Evolutionary conservation across 1,284 basidiomycete species (phyloP).

Genomic region (Somion occarium): DNA sequence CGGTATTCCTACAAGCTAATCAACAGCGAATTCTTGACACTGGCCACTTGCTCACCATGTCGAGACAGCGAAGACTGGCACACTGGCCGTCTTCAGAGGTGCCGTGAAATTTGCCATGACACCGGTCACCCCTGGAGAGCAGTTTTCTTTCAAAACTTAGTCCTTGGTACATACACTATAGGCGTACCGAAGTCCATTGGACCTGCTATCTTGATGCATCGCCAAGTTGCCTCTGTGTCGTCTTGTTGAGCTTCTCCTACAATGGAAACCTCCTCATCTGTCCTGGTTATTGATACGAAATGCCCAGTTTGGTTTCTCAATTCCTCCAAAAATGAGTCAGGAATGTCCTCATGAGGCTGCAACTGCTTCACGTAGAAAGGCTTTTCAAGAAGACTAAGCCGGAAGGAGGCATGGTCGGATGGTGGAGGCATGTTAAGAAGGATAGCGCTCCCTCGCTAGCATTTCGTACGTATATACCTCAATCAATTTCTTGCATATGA

Average conservation of each 20-base stretch:
- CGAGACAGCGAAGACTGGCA: slow-evolving; percentile 62
- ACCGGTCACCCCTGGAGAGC: slow-evolving; percentile 46
- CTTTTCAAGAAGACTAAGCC: slow-evolving; percentile 47
- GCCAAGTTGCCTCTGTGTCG: slow-evolving; percentile 39
- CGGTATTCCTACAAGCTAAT: slow-evolving; percentile 47
- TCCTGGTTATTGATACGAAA: slow-evolving; percentile 57
- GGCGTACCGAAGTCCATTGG: slow-evolving; percentile 60
- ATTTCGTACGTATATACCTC: no score
- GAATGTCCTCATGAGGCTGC: slow-evolving; percentile 24
- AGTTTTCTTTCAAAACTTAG: neutral
- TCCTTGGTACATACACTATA: neutral
- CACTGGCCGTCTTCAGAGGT: slow-evolving; percentile 48
- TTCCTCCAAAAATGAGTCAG: slow-evolving; percentile 14
- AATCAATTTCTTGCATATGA: no score
- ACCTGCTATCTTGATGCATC: slow-evolving; percentile 57
- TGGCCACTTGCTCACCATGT: slow-evolving; percentile 51
- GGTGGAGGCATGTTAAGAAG: slow-evolving; percentile 43
- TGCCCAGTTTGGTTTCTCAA: slow-evolving; percentile 1
- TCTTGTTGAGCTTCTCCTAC: slow-evolving; percentile 36
- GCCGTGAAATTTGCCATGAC: slow-evolving; percentile 51
- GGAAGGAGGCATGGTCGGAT: slow-evolving; percentile 35
- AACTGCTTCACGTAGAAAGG: slow-evolving; percentile 58
- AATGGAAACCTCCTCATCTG: slow-evolving; percentile 56
- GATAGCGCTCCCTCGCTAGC: no score
- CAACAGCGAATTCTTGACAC: neutral